A percentile compares a stretch with the other conserved stretches of the same genome.
Evolutionary conservation across 257 asterid genomes (phyloP).

Genomic region (Prunella vulgaris): DNA sequence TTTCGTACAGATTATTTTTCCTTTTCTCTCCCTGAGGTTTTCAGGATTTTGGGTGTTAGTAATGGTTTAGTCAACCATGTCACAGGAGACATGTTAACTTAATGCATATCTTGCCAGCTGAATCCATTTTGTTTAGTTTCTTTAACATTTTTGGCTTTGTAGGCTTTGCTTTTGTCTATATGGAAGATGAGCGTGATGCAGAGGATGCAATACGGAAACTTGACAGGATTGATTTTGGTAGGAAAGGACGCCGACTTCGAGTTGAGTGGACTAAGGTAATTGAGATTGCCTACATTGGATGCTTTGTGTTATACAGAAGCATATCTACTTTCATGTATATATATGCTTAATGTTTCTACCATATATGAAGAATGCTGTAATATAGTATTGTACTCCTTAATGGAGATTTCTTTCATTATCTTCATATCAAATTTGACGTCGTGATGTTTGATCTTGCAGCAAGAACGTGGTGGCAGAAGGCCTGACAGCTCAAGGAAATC

Average conservation of each 20-base stretch:
- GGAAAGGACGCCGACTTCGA: constrained; percentile 77
- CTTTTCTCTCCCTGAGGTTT: constrained; percentile 38
- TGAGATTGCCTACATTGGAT: background rate
- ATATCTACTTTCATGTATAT: background rate
- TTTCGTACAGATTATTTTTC: constrained; percentile 34
- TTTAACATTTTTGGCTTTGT: constrained; percentile 27
- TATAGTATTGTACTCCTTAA: background rate
- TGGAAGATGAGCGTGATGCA: constrained; percentile 97
- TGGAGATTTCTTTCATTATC: constrained; percentile 7
- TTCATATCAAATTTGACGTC: background rate
- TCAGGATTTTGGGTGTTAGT: constrained; percentile 48
- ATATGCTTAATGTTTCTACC: background rate
- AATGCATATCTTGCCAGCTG: constrained; percentile 20
- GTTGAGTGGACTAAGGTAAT: constrained; percentile 91
- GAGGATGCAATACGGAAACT: constrained; percentile 89
- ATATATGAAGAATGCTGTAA: background rate
- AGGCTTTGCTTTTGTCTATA: constrained; percentile 92
- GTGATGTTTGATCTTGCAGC: constrained; percentile 44
- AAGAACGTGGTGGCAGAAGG: constrained; percentile 81
- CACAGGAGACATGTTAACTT: constrained; percentile 34
- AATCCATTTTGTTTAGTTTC: constrained; percentile 23
- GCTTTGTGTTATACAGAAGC: background rate
- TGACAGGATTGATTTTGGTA: constrained; percentile 84
- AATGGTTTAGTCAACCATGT: constrained; percentile 35
- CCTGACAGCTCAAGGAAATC: constrained; percentile 65